Evolutionary conservation across 768 basidiomycete genomes (phyloP).

Genomic region (Tricholoma saponaceum): DNA sequence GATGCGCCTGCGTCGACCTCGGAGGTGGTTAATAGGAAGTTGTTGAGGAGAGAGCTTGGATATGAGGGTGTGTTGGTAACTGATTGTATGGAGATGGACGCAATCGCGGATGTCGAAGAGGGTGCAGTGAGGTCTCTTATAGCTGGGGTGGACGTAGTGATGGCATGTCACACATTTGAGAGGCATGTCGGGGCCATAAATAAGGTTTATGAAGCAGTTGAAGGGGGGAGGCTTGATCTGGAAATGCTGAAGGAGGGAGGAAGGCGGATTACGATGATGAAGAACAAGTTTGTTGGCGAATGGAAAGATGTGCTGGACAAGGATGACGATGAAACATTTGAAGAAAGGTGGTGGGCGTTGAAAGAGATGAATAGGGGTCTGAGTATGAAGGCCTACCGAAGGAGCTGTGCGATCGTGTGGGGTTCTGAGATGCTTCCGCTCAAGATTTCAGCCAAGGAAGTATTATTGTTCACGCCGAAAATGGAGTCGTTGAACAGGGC

Average conservation of each 20-base stretch:
- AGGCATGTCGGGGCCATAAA: slow-evolving; percentile 52
- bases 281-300: slow-evolving; percentile 42
- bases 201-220: slow-evolving; percentile 47
- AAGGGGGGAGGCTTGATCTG: slow-evolving; percentile 34
- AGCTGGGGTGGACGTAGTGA: slow-evolving; percentile 69
- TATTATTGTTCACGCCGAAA: slow-evolving; percentile 52
- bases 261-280: slow-evolving; percentile 43
- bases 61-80: slow-evolving; percentile 64
- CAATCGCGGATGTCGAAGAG: slow-evolving; percentile 48
- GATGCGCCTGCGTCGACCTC: slow-evolving; percentile 61
- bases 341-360: slow-evolving; percentile 27
- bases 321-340: slow-evolving; percentile 23
- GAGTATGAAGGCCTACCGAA: slow-evolving; percentile 43
- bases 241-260: slow-evolving; percentile 39
- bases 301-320: slow-evolving; percentile 37
- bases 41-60: slow-evolving; percentile 47
- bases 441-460: slow-evolving; percentile 16
- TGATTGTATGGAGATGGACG: slow-evolving; percentile 77
- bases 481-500: slow-evolving; percentile 57
- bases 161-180: slow-evolving; percentile 65
- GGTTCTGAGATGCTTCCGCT: slow-evolving; percentile 37
- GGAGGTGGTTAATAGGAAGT: slow-evolving; percentile 41
- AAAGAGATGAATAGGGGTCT: slow-evolving; percentile 37
- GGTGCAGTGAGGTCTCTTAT: slow-evolving; percentile 54
- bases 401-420: slow-evolving; percentile 43